Percentiles rank a stretch among this genome's conserved stretches.
Conservation (phyloP, 1,139 yeast genomes). For the Kurtzmaniella quercitrusa region DNA sequence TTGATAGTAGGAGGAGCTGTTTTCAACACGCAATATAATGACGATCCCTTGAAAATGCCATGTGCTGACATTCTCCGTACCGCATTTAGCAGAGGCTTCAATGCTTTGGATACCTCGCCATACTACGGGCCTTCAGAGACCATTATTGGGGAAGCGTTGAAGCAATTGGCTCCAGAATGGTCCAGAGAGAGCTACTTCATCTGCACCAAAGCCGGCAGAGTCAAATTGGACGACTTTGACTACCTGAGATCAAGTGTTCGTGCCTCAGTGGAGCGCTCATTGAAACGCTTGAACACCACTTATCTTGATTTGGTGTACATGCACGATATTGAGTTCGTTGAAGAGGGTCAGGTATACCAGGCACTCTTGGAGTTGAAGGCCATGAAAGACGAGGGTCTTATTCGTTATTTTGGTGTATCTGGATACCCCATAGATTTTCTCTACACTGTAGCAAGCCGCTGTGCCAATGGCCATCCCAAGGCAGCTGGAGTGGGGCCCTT, state of each 20-base stretch:
- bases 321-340: slow-evolving; percentile 86
- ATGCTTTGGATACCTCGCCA: slow-evolving; percentile 86
- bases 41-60: slow-evolving; percentile 57
- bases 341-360: slow-evolving; percentile 46
- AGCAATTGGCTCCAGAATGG: slow-evolving; percentile 32
- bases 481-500: slow-evolving; percentile 42
- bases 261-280: slow-evolving; percentile 60
- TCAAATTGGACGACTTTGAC: slow-evolving; percentile 66
- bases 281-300: slow-evolving; percentile 56
- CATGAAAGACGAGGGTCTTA: slow-evolving; percentile 61
- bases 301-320: slow-evolving; percentile 79
- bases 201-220: slow-evolving; percentile 85
- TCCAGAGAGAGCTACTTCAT: slow-evolving; percentile 64
- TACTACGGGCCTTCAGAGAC: slow-evolving; percentile 89
- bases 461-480: slow-evolving; percentile 16
- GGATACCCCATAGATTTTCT: slow-evolving; percentile 83
- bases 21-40: slow-evolving; percentile 72
- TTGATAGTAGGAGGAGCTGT: slow-evolving; percentile 83
- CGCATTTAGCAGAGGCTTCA: slow-evolving; percentile 66
- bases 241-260: slow-evolving; percentile 60
- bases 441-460: slow-evolving; percentile 40
- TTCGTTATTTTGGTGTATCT: slow-evolving; percentile 69
- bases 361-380: slow-evolving; percentile 59
- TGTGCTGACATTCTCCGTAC: slow-evolving; percentile 50
- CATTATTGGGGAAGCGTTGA: slow-evolving; percentile 64